A percentile compares a stretch with the other conserved stretches of the same genome.
These are phyloP conservation scores for Kwoniella sp. DNA, from an alignment of 768 basidiomycete genomes.

Conservation along the genomic window DNA sequence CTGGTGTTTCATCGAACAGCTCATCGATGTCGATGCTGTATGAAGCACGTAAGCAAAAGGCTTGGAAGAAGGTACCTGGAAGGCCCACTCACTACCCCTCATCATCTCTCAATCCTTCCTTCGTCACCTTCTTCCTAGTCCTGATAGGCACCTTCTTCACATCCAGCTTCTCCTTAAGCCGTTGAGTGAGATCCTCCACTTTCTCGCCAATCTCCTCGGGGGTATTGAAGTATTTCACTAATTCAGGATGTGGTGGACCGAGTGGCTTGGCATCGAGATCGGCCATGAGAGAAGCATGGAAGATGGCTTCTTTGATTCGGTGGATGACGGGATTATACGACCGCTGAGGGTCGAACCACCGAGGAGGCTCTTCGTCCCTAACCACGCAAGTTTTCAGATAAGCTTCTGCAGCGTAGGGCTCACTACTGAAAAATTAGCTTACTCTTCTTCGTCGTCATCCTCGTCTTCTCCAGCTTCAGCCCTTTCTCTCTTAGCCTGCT, in stretches of 20 bases:
- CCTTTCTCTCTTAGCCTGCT: conserved; percentile 62
- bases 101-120: conserved; percentile 58
- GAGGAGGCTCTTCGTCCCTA: conserved; percentile 55
- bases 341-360: conserved; percentile 73
- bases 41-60: neutral
- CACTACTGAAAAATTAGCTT: neutral
- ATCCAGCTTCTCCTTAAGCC: conserved; percentile 69
- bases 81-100: conserved; percentile 46
- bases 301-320: conserved; percentile 87
- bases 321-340: conserved; percentile 91
- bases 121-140: conserved; percentile 56
- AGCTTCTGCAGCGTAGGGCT: neutral
- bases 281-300: conserved; percentile 77
- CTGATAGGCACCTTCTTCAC: conserved; percentile 77
- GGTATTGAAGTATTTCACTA: conserved; percentile 79
- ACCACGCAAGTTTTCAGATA: neutral
- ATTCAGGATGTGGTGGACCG: conserved; percentile 80
- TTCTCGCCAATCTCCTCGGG: conserved; percentile 70
- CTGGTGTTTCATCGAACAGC: conserved; percentile 60
- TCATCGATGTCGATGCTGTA: conserved; percentile 51
- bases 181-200: conserved; percentile 63
- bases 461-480: conserved; percentile 5
- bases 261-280: conserved; percentile 75
- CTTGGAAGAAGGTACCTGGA: neutral
- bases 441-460: conserved; percentile 26